phyloP scores from a whole-genome alignment of 768 basidiomycete species.

The Naganishia randhawae region DNA sequence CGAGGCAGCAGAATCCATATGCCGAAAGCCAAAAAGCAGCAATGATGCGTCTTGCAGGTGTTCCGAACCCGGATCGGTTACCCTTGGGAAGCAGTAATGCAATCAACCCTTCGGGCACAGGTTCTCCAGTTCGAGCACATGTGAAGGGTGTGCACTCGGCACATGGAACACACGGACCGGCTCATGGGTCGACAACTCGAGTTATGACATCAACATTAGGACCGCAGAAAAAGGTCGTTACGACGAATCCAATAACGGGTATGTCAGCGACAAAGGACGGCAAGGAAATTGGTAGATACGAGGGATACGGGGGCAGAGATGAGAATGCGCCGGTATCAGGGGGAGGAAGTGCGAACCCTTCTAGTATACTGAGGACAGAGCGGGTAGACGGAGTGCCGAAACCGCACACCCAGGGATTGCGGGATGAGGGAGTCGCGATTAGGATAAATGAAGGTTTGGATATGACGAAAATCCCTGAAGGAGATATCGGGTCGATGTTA shows the following conservation, averaged over 20 bases:
- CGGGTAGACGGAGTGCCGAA: not conserved
- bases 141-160: conserved; percentile 42
- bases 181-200: conserved; percentile 45
- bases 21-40: conserved; percentile 33
- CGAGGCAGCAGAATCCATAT: conserved; percentile 19
- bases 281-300: conserved; percentile 68
- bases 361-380: not conserved
- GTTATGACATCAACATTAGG: conserved; percentile 13
- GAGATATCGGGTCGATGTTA: conserved; percentile 38
- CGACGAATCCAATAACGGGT: not conserved
- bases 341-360: conserved; percentile 30
- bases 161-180: conserved; percentile 51
- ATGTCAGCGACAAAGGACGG: conserved; percentile 5
- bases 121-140: conserved; percentile 13
- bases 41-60: conserved; percentile 46
- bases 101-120: conserved; percentile 21
- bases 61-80: conserved; percentile 36
- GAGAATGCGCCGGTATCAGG: not conserved
- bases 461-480: conserved; percentile 11
- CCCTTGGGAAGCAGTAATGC: conserved; percentile 10
- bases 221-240: conserved; percentile 27
- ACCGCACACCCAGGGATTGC: conserved; percentile 49
- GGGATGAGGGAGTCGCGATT: conserved; percentile 65
- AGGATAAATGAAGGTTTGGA: conserved; percentile 47
- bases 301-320: conserved; percentile 62